These are phyloP conservation scores for Lactarius quietus DNA, from an alignment of 768 basidiomycete species.

Conservation along the genomic window DNA sequence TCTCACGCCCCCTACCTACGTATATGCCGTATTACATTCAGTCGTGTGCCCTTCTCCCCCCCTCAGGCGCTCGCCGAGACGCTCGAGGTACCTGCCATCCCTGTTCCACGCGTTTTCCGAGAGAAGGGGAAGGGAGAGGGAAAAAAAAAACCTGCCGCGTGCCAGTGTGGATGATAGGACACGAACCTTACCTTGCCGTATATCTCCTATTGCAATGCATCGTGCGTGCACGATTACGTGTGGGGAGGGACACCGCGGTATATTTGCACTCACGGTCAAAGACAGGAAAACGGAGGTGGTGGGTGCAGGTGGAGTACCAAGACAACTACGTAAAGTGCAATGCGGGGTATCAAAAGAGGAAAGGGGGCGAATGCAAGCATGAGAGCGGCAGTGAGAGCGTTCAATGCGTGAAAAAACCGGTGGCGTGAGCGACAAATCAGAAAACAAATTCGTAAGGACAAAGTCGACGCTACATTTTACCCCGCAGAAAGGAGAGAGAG, in stretches of 20 bases:
- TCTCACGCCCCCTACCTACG: not conserved
- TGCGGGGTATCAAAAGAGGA: constrained; percentile 19
- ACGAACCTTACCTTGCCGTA: constrained; percentile 2
- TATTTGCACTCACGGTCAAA: constrained; percentile 21
- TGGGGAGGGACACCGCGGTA: constrained; percentile 14
- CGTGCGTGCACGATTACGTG: constrained; percentile 15
- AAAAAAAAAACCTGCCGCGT: not conserved
- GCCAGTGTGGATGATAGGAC: not conserved
- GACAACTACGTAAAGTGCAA: constrained; percentile 26
- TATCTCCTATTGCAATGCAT: constrained; percentile 4
- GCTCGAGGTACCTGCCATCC: constrained; percentile 9
- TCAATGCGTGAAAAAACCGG: constrained; percentile 16
- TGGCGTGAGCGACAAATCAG: constrained; percentile 9
- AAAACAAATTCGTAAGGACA: constrained; percentile 1
- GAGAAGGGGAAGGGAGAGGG: not conserved
- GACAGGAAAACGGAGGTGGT: constrained; percentile 7
- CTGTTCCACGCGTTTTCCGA: constrained; percentile 18
- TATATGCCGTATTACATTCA: constrained; percentile 4
- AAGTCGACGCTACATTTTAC: constrained; percentile 8
- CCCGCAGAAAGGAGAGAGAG: constrained; percentile 2
- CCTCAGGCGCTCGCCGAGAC: not conserved
- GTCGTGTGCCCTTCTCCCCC: not conserved
- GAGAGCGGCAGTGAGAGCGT: constrained; percentile 21
- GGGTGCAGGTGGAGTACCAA: constrained; percentile 19
- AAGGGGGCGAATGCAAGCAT: constrained; percentile 17